These are phyloP conservation scores for Calophaca sinica DNA, from an alignment of 306 rosid genomes.

Conservation along the genomic window DNA sequence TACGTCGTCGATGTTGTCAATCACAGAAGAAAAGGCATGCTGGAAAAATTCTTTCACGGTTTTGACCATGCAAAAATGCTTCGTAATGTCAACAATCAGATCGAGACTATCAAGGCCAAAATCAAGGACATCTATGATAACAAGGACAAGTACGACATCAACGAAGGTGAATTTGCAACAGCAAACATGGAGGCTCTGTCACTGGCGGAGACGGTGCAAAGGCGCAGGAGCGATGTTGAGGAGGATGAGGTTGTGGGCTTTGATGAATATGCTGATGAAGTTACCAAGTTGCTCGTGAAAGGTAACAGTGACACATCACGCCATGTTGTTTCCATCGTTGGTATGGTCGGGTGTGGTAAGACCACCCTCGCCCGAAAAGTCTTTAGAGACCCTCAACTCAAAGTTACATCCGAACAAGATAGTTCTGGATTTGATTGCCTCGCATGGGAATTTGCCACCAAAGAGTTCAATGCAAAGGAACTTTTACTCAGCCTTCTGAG, in stretches of 20 bases:
- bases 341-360: constrained; percentile 3
- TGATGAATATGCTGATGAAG: not conserved
- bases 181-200: not conserved
- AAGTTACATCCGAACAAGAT: too few relatives aligned
- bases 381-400: not conserved
- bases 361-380: not conserved
- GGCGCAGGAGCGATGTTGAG: not conserved
- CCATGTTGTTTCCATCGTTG: not conserved
- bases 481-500: not conserved
- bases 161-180: not conserved
- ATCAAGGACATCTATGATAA: too few relatives aligned
- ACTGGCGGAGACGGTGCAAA: not conserved
- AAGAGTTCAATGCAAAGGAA: not conserved
- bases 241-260: not conserved
- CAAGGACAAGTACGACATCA: too few relatives aligned
- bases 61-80: not conserved
- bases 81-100: too few relatives aligned
- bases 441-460: not conserved
- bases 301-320: not conserved
- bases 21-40: not conserved
- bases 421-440: not conserved
- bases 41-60: not conserved
- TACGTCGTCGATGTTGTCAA: not conserved
- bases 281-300: not conserved
- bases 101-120: too few relatives aligned